Evolutionary conservation across 441 rosid species (phyloP).

Genomic region (Croton laevigatus): DNA sequence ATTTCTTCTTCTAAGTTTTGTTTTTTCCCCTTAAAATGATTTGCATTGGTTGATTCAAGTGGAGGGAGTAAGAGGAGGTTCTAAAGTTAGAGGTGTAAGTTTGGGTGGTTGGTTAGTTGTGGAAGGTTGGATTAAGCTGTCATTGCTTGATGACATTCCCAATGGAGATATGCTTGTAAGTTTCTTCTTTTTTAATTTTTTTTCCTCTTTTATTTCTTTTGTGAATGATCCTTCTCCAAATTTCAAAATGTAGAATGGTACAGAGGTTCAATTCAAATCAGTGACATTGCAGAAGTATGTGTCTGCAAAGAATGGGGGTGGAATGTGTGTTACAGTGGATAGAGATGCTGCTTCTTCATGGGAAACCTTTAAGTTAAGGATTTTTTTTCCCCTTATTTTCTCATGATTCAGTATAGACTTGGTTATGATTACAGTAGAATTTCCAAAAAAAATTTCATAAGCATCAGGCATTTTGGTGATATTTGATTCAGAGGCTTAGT

Average conservation of each 20-base stretch:
- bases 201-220: neutral
- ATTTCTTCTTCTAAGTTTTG: neutral
- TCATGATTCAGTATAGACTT: no score
- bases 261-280: slow-evolving; percentile 63
- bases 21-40: neutral
- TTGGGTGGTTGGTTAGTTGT: slow-evolving; percentile 83
- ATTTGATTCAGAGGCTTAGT: neutral
- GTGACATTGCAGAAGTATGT: slow-evolving; percentile 55
- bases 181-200: neutral
- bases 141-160: slow-evolving; percentile 63
- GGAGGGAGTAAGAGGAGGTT: slow-evolving; percentile 50
- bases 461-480: neutral
- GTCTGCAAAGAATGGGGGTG: slow-evolving; percentile 66
- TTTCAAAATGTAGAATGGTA: slow-evolving; percentile 56
- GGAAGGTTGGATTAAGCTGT: slow-evolving; percentile 86
- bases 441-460: neutral
- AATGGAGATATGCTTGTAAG: slow-evolving; percentile 77
- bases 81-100: slow-evolving; percentile 74
- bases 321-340: slow-evolving; percentile 46
- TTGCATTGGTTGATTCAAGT: slow-evolving; percentile 33
- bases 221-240: slow-evolving; percentile 17
- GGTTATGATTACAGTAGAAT: no score
- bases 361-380: slow-evolving; percentile 67
- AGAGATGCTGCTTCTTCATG: slow-evolving; percentile 61
- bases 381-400: neutral